Evolutionary conservation across 2,329 filamentous ascomycete species (phyloP).

Genomic region (Colletotrichum higginsianum): DNA sequence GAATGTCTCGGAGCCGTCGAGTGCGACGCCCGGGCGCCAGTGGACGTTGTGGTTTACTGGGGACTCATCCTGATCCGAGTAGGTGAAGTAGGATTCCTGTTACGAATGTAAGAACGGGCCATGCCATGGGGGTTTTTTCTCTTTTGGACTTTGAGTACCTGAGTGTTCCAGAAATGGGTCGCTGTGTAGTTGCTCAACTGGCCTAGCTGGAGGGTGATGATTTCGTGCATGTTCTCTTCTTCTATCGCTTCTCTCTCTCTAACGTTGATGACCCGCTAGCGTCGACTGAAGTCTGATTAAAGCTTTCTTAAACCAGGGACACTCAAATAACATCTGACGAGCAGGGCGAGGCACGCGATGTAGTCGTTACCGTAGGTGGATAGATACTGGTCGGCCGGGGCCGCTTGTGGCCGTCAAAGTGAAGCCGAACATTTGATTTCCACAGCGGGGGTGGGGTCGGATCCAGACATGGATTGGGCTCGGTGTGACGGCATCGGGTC

Average conservation of each 20-base stretch:
- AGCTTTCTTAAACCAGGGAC: neutral
- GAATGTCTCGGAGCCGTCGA: conserved; percentile 90
- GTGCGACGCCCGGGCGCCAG: conserved; percentile 86
- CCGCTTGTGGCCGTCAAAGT: conserved; percentile 7
- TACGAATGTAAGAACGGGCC: conserved; percentile 1
- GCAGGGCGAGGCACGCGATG: neutral
- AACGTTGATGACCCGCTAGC: neutral
- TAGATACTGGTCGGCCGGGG: neutral
- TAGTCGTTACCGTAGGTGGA: neutral
- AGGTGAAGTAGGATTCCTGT: conserved; percentile 98
- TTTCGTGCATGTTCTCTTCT: conserved; percentile 82
- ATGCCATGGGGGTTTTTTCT: too few relatives aligned
- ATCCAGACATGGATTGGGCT: neutral
- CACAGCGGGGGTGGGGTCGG: conserved; percentile 22
- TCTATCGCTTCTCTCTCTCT: neutral
- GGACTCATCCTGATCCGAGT: conserved; percentile 76
- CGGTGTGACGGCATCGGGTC: conserved; percentile 8
- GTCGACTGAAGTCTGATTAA: neutral
- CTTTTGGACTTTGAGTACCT: conserved; percentile 65
- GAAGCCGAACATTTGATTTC: neutral
- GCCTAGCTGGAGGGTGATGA: conserved; percentile 93
- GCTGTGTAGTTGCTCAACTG: conserved; percentile 93
- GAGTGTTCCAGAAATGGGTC: conserved; percentile 98
- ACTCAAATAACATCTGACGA: neutral
- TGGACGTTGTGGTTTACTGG: conserved; percentile 87